Percentiles rank a stretch among this genome's conserved stretches.
These are phyloP conservation scores for Asclepias syriaca DNA, from an alignment of 257 asterid species.

Conservation along the genomic window DNA sequence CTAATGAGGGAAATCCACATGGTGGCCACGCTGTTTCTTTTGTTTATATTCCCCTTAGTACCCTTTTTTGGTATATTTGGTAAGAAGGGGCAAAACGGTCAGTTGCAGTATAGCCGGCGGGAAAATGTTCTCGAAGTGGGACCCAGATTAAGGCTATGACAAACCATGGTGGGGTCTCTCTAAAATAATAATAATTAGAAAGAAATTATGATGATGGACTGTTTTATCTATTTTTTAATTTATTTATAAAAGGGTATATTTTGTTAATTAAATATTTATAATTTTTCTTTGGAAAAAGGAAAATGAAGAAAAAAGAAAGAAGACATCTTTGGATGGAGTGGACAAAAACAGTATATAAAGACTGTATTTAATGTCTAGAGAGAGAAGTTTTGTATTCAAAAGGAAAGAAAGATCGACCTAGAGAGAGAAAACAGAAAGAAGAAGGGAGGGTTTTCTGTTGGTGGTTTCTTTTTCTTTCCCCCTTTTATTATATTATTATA, in stretches of 20 bases:
- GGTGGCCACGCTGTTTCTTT: slow-evolving; percentile 10
- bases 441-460: slow-evolving; percentile 5
- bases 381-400: too few species aligned
- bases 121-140: slow-evolving; percentile 16
- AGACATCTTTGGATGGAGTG: background rate
- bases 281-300: too few species aligned
- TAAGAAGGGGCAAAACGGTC: background rate
- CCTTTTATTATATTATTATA: too few species aligned
- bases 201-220: too few species aligned
- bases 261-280: too few species aligned
- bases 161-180: slow-evolving; percentile 2
- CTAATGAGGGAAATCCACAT: slow-evolving; percentile 2
- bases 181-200: too few species aligned
- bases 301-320: too few species aligned
- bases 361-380: background rate
- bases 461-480: background rate
- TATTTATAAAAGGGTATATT: too few species aligned
- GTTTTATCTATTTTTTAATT: too few species aligned
- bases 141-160: slow-evolving; percentile 29
- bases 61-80: background rate
- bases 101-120: slow-evolving; percentile 3
- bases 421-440: background rate
- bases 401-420: slow-evolving; percentile 1
- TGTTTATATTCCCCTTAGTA: background rate
- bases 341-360: background rate